Conservation (phyloP, 1,284 basidiomycete genomes). For the Austroboletus niveus region DNA sequence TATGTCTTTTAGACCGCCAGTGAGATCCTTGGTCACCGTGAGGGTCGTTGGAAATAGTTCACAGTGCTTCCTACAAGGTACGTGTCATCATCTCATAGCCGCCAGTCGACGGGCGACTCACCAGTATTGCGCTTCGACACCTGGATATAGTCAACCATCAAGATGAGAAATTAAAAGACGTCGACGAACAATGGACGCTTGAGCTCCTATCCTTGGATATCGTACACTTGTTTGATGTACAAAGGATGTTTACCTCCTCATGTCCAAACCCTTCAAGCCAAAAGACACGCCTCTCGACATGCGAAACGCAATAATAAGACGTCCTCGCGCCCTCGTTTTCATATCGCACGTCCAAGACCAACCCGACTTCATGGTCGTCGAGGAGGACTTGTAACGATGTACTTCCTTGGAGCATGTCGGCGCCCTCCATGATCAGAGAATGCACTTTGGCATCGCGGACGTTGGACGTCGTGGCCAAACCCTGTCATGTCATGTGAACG, state of each 20-base stretch:
- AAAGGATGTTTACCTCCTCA: conserved; percentile 15
- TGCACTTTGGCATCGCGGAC: conserved; percentile 7
- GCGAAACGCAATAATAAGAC: conserved; percentile 31
- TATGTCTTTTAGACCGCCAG: conserved; percentile 20
- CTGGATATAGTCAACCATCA: conserved; percentile 12
- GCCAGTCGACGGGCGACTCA: conserved; percentile 7
- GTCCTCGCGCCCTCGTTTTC: not conserved
- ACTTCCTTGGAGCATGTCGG: conserved; percentile 5
- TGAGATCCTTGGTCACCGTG: conserved; percentile 17
- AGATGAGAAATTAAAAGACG: not conserved
- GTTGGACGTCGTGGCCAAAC: conserved; percentile 21
- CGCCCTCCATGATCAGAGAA: conserved; percentile 13
- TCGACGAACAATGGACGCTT: conserved; percentile 23
- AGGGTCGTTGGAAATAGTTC: conserved; percentile 31
- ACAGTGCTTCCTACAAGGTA: conserved; percentile 26
- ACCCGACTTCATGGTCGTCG: conserved; percentile 10
- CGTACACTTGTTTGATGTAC: conserved; percentile 21
- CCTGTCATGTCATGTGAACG: conserved; percentile 9
- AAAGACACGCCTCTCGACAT: conserved; percentile 27
- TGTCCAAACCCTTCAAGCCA: conserved; percentile 27
- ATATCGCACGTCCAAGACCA: conserved; percentile 19
- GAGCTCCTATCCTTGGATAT: conserved; percentile 4
- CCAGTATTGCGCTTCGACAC: conserved; percentile 32
- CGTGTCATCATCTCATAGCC: not conserved
- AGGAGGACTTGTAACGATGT: conserved; percentile 4